phyloP scores from a whole-genome alignment of 2,329 filamentous ascomycete genomes.

The Monilinia fructicola region DNA sequence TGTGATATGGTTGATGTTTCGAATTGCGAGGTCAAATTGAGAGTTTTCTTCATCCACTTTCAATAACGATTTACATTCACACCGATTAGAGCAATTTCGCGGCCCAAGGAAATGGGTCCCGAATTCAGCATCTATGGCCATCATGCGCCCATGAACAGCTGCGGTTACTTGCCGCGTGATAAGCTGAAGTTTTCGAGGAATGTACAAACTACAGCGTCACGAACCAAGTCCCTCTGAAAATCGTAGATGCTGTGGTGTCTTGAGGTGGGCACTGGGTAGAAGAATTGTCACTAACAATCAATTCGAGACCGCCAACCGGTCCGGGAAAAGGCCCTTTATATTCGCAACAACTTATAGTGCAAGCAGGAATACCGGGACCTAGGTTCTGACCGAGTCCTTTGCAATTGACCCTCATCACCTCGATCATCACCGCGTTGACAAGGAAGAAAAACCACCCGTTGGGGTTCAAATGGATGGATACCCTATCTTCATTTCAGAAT shows the following conservation, averaged over 20 bases:
- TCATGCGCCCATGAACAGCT: conserved; percentile 21
- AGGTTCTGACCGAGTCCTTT: conserved; percentile 8
- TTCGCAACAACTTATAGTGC: not conserved
- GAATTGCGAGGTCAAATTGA: conserved; percentile 9
- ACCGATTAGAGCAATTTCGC: conserved; percentile 6
- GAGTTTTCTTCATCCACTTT: conserved; percentile 9
- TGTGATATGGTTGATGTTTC: conserved; percentile 9
- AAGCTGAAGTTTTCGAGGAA: conserved; percentile 8
- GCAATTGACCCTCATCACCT: not conserved
- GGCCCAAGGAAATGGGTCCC: conserved; percentile 4
- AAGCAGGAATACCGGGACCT: not conserved
- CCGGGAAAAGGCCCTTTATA: conserved; percentile 10
- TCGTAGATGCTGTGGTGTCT: not conserved
- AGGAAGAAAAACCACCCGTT: no score
- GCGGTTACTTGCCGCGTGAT: conserved; percentile 20
- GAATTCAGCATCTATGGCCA: conserved; percentile 18
- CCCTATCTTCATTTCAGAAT: not conserved
- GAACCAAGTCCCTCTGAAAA: not conserved
- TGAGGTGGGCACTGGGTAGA: not conserved
- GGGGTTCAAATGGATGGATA: not conserved
- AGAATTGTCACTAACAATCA: conserved; percentile 1
- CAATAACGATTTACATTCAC: not conserved
- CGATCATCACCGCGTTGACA: not conserved
- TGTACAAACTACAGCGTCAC: not conserved
- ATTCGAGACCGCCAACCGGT: no score